phyloP scores from a whole-genome alignment of 164 flowering plant genomes.

The Sedum album region DNA sequence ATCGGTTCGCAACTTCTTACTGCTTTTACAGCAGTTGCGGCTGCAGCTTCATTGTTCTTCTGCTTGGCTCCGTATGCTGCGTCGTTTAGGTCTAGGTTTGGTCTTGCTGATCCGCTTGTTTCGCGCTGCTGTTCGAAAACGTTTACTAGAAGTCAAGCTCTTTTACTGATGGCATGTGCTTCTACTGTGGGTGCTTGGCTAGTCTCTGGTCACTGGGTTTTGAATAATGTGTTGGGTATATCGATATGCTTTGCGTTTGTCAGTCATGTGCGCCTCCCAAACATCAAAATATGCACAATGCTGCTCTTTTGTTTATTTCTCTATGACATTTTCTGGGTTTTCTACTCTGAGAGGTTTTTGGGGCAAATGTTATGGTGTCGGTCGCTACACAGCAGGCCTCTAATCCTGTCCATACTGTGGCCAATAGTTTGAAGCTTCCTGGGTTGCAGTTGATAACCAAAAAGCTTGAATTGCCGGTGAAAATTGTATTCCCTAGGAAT shows the following conservation, averaged over 20 bases:
- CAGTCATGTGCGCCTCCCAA: slow-evolving; percentile 92
- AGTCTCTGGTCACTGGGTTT: slow-evolving; percentile 83
- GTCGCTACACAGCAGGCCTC: slow-evolving; percentile 94
- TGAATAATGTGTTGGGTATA: slow-evolving; percentile 83
- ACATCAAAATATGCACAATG: slow-evolving; percentile 87
- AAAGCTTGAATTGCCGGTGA: slow-evolving; percentile 87
- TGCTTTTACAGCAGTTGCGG: slow-evolving; percentile 75
- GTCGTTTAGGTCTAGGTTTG: slow-evolving; percentile 40
- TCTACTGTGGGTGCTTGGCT: slow-evolving; percentile 68
- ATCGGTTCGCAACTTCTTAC: slow-evolving; percentile 86
- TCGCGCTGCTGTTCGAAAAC: slow-evolving; percentile 78
- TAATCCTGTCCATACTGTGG: slow-evolving; percentile 92
- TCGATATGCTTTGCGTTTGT: slow-evolving; percentile 90
- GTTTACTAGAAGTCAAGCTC: slow-evolving; percentile 56
- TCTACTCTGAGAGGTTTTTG: slow-evolving; percentile 92
- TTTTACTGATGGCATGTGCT: slow-evolving; percentile 41
- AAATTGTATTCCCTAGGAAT: slow-evolving; percentile 83
- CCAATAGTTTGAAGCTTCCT: slow-evolving; percentile 81
- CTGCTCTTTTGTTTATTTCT: slow-evolving; percentile 82
- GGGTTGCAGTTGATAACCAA: slow-evolving; percentile 81
- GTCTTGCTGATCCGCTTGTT: slow-evolving; percentile 59
- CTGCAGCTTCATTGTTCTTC: slow-evolving; percentile 74
- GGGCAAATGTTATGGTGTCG: slow-evolving; percentile 94
- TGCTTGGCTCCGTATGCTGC: slow-evolving; percentile 63
- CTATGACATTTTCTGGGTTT: slow-evolving; percentile 97